Evolutionary conservation across 192 early-diverging fungal species (phyloP).

Genomic region (Podila verticillata): DNA sequence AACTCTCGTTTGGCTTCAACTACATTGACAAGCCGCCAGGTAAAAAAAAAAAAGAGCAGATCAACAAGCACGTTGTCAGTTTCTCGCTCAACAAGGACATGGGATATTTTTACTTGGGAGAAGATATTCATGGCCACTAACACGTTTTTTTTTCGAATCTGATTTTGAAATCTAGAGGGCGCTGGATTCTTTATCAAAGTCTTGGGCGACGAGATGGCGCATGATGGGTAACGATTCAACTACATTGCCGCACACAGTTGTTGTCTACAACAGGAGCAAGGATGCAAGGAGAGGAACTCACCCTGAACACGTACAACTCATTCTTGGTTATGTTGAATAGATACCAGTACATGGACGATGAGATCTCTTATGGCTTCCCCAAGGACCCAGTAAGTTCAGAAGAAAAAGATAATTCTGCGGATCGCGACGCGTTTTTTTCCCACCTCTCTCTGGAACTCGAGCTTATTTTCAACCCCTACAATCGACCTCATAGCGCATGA

Average conservation of each 20-base stretch:
- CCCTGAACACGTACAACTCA: neutral
- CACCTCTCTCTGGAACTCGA: neutral
- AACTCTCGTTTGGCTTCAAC: constrained; percentile 41
- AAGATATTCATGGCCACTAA: neutral
- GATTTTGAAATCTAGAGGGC: constrained; percentile 16
- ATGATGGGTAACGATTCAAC: constrained; percentile 26
- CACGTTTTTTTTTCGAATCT: neutral
- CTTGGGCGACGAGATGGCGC: constrained; percentile 37
- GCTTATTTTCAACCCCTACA: neutral
- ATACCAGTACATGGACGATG: constrained; percentile 50
- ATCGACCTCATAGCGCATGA: constrained; percentile 33
- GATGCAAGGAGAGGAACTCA: no score
- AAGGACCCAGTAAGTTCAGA: constrained; percentile 22
- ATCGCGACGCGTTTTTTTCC: neutral
- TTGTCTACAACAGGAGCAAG: no score
- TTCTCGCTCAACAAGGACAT: no score
- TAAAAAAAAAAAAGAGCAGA: constrained; percentile 1
- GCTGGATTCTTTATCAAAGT: constrained; percentile 40
- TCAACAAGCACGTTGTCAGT: no score
- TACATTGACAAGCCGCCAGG: constrained; percentile 54
- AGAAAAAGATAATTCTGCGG: neutral
- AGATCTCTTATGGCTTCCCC: constrained; percentile 20
- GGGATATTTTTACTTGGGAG: no score
- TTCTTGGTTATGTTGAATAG: constrained; percentile 4
- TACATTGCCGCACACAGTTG: no score